Evolutionary conservation across 2,329 filamentous ascomycete species (phyloP), one percentile per base, ranked within the genome.

Genomic region (Xylariomycetidae sp.): DNA sequence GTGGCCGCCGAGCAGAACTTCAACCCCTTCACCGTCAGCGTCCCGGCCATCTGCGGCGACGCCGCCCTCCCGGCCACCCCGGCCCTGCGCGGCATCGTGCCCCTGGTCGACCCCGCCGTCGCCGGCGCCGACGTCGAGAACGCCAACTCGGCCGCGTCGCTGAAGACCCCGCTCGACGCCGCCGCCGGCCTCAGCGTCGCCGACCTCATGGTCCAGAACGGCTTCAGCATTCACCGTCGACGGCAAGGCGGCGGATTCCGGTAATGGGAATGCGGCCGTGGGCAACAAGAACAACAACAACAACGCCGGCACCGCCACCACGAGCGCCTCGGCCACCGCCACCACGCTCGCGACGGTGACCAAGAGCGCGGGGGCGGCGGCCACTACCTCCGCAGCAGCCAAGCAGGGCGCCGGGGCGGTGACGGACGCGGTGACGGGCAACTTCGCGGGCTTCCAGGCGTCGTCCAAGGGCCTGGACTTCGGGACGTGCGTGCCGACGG

Each of bases 1-100:
- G 79, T 83, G 10, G 70, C 73, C 17, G 79, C 79, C 4, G 79
- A 83, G 65, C 78, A 82, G 59, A 84, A 85, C 70, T 82, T 82
- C 64, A 84, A 84, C 64, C 77, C 76, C 32, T 82, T 77, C 44
- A 72, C 59, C 35, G 69, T 72, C 41, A 63, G 62, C 48, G 66
- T 76, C 20, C 78, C 75, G 13, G 74, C 68, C 40, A 72, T 85
- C 52, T 85, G 81, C 59, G 70, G 64, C 23, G 76, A 85, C 43
- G 60, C 77, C 2, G 61, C 66, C 17, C 71, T 85, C 2, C 81
- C 81, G 9, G 70, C 65, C 19, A 82, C 74, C 6, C 58, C 59
- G 16, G 67, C 67, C 35, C 73, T 85, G 19, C 68, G 80, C 26
- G 81, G 81, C 41, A 77, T 85, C 36, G 66, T 82, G 4, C 79